These are phyloP conservation scores for Tetracladium setigerum DNA, from an alignment of 495 filamentous ascomycete genomes.

Conservation along the genomic window DNA sequence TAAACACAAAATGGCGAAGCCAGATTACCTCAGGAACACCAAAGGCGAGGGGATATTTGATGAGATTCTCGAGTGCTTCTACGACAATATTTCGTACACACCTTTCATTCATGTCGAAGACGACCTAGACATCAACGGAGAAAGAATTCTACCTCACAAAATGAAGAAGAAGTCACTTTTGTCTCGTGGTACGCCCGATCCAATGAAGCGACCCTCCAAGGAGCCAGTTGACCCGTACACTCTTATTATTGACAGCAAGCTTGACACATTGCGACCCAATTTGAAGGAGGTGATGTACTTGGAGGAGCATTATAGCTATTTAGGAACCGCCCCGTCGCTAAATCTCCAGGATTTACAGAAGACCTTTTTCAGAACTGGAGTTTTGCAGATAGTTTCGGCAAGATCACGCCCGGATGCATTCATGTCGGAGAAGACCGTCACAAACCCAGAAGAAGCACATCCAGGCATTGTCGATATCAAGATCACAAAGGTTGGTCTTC, in stretches of 20 bases:
- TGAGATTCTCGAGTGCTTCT: constrained; percentile 91
- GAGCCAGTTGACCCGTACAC: constrained; percentile 95
- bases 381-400: constrained; percentile 89
- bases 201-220: constrained; percentile 54
- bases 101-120: constrained; percentile 97
- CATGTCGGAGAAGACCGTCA: constrained; percentile 73
- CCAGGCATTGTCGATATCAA: constrained; percentile 96
- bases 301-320: constrained; percentile 86
- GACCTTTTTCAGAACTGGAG: constrained; percentile 81
- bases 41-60: constrained; percentile 81
- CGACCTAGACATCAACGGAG: constrained; percentile 71
- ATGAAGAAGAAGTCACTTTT: constrained; percentile 63
- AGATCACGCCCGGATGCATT: constrained; percentile 93
- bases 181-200: constrained; percentile 58
- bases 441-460: constrained; percentile 79
- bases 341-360: constrained; percentile 74
- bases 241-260: constrained; percentile 79
- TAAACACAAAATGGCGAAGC: constrained; percentile 97
- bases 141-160: constrained; percentile 63
- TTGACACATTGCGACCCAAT: constrained; percentile 74
- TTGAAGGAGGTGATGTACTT: constrained; percentile 87
- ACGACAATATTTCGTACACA: constrained; percentile 96
- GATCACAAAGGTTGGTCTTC: constrained; percentile 87
- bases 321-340: constrained; percentile 63
- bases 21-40: constrained; percentile 92